Base-by-base conservation (phyloP, 495 filamentous ascomycete genomes). In the Aspergillus cristatus region DNA sequence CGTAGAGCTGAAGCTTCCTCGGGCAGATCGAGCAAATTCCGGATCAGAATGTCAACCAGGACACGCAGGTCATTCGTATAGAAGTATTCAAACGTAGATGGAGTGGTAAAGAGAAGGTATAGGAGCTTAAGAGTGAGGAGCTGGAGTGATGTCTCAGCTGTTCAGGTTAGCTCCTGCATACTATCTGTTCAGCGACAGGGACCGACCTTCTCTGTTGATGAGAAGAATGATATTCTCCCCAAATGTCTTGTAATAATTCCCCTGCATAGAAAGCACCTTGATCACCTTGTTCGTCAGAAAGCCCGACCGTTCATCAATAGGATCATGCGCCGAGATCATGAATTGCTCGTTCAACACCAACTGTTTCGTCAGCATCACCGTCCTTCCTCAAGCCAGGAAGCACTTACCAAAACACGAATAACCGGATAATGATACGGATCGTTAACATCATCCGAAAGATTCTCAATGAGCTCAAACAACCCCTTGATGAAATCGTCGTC, bases 331-430 rank as follows among this genome's bases (percentile, higher is more conserved):
- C 11, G 61, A 66, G 30, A 96, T 83, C 86, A 98, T 94, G 64
- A 94, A 98, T 60, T 98, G 91, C 53, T 98, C 91, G 59, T 97
- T 98, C 46, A 98, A 63, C 32, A 98, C 88, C 47, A 98, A 75
- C 88, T 97, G 53, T 18, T 35, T 18, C 42, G 38, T 52, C 17
- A 53, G 48, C 33, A 13, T 38, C 15, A 15, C 35, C 14, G 26
- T 16, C 20, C 8, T 14, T 14, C 14, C 25, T 7, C 29, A 24
- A 16, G 2, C 3, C 17, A 24, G 28, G 3, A 42, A 24, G 65
- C 67, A 48, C 63, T 57, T 61, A 95, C 90, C 64, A 98, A 61
- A 36, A 97, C 89, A 38, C 88, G 78, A 50, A 98, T 94, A 16
- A 96, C 79, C 10, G 84, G 83, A 60, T 96, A 97, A 58, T 97